phyloP scores from a whole-genome alignment of 2,329 filamentous ascomycete genomes.

The Lasiodiplodia sp. region DNA sequence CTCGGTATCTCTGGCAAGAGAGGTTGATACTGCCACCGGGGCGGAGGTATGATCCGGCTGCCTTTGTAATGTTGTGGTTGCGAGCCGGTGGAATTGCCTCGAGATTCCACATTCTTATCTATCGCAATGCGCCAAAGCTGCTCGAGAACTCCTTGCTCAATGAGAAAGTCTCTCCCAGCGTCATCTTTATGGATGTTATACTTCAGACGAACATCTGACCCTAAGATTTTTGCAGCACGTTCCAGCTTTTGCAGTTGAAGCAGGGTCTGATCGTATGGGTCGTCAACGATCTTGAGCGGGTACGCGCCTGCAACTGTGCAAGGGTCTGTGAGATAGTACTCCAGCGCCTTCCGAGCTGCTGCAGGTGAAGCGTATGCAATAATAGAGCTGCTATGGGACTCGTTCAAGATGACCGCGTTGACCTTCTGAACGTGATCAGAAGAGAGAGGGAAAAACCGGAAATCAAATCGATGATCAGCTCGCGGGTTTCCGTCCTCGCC shows the following conservation, averaged over 20 bases:
- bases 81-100: too few species aligned
- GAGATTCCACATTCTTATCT: background rate
- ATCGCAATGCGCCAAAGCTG: background rate
- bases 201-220: background rate
- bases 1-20: background rate
- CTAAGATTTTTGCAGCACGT: background rate
- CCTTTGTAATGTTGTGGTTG: background rate
- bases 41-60: background rate
- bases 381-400: background rate
- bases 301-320: background rate
- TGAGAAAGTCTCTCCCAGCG: background rate
- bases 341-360: background rate
- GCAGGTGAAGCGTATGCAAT: background rate
- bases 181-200: background rate
- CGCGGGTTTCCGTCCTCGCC: background rate
- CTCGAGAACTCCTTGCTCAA: background rate
- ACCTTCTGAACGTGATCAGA: constrained; percentile 27
- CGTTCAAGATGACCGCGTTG: constrained; percentile 30
- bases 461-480: constrained; percentile 9
- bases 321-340: background rate
- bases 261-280: background rate
- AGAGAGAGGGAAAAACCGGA: constrained; percentile 22
- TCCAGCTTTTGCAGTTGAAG: constrained; percentile 5
- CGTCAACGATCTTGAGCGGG: background rate
- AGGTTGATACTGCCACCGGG: background rate